phyloP scores from a whole-genome alignment of 1,284 basidiomycete genomes.

The Papiliotrema flavescens region DNA sequence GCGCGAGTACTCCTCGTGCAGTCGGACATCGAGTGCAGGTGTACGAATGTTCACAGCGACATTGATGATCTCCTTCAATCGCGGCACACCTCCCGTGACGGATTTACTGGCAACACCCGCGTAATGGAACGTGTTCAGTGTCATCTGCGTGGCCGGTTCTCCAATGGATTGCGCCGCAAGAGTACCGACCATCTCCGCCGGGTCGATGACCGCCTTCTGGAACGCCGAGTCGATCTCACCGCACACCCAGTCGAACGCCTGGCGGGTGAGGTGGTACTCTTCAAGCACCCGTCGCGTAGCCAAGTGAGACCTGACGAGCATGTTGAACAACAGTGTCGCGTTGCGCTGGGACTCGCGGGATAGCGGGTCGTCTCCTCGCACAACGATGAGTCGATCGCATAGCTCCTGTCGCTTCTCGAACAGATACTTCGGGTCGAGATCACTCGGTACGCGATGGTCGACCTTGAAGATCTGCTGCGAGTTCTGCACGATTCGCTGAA shows the following conservation, averaged over 20 bases:
- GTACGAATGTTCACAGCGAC: conserved; percentile 99
- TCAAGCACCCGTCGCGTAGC: conserved; percentile 80
- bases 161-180: conserved; percentile 98
- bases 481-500: conserved; percentile 91
- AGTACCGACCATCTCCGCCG: conserved; percentile 99
- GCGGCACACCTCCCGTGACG: conserved; percentile 96
- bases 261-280: conserved; percentile 75
- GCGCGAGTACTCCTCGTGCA: conserved; percentile 70
- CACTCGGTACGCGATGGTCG: conserved; percentile 85
- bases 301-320: conserved; percentile 85
- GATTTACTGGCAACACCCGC: conserved; percentile 98
- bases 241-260: conserved; percentile 96
- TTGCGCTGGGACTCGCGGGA: conserved; percentile 78
- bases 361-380: conserved; percentile 78
- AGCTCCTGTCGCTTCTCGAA: conserved; percentile 73
- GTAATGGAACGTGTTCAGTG: conserved; percentile 94
- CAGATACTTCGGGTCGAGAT: conserved; percentile 84
- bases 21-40: conserved; percentile 87
- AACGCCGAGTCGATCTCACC: conserved; percentile 96
- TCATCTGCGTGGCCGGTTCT: conserved; percentile 99
- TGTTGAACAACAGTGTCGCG: conserved; percentile 86
- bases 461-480: conserved; percentile 97
- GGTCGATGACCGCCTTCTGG: conserved; percentile 84
- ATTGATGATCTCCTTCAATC: conserved; percentile 98
- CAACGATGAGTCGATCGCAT: conserved; percentile 69